phyloP scores from a whole-genome alignment of 2,329 filamentous ascomycete species.

The Aspergillus ochraceus region DNA sequence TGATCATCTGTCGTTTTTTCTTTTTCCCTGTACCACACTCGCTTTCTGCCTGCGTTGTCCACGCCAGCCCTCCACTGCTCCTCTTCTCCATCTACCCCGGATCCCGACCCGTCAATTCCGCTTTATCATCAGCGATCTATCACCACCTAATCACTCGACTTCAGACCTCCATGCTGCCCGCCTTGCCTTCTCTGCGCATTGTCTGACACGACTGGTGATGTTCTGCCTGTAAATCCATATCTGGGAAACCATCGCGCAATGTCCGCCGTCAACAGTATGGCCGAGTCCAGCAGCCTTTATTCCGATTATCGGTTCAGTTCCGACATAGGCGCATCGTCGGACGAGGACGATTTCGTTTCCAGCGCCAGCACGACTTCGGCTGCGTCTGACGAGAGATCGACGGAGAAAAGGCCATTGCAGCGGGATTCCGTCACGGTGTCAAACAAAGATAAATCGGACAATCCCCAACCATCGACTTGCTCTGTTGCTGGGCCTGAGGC shows the following conservation, averaged over 20 bases:
- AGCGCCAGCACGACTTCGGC: slow-evolving; percentile 27
- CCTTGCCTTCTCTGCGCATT: neutral
- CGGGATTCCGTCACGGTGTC: slow-evolving; percentile 4
- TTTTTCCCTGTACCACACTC: neutral
- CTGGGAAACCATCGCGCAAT: slow-evolving; percentile 3
- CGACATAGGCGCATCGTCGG: slow-evolving; percentile 26
- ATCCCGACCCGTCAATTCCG: slow-evolving; percentile 14
- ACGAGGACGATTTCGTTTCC: slow-evolving; percentile 31
- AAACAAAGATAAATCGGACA: neutral
- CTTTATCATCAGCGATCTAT: slow-evolving; percentile 3
- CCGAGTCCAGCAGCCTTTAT: slow-evolving; percentile 23
- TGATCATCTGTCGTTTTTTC: slow-evolving; percentile 8
- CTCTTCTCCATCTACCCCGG: slow-evolving; percentile 10
- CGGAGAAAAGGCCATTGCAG: slow-evolving; percentile 11
- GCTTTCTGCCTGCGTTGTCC: slow-evolving; percentile 13
- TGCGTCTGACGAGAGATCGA: slow-evolving; percentile 15
- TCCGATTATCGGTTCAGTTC: slow-evolving; percentile 24
- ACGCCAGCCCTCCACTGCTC: slow-evolving; percentile 6
- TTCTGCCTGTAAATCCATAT: neutral
- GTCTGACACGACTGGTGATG: slow-evolving; percentile 1
- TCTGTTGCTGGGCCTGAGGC: neutral
- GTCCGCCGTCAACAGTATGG: slow-evolving; percentile 22
- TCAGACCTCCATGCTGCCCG: neutral
- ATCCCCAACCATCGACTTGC: neutral
- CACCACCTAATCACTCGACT: slow-evolving; percentile 6